Conservation (phyloP, 208 protist species). For the Balamuthia mandrillaris region DNA sequence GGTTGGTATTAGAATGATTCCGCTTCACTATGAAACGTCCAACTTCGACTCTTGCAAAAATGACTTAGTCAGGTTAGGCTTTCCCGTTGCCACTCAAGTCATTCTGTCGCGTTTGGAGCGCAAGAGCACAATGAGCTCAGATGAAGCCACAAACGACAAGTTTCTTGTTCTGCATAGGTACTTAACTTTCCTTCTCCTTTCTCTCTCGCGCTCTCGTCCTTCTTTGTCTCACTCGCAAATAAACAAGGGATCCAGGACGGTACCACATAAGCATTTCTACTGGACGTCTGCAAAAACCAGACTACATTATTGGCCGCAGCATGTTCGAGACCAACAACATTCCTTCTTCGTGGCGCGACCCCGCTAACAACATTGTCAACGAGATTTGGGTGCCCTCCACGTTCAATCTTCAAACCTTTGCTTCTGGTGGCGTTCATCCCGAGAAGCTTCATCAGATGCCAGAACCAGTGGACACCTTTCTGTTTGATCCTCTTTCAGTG, state of each 20-base stretch:
- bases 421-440: background rate
- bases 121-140: too few species aligned
- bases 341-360: conserved; percentile 18
- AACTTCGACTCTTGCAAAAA: too few species aligned
- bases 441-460: background rate
- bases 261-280: background rate
- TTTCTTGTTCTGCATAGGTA: too few species aligned
- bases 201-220: too few species aligned
- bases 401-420: conserved; percentile 45
- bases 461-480: conserved; percentile 41
- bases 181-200: too few species aligned
- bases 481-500: conserved; percentile 30
- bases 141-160: too few species aligned
- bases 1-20: too few species aligned
- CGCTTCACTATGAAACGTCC: too few species aligned
- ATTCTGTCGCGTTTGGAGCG: too few species aligned
- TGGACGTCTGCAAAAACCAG: background rate
- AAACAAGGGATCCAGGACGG: conserved; percentile 46
- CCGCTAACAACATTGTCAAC: background rate
- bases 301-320: conserved; percentile 47
- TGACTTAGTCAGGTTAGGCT: too few species aligned
- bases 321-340: conserved; percentile 62
- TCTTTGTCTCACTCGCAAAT: too few species aligned
- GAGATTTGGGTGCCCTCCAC: conserved; percentile 40
- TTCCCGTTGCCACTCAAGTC: too few species aligned